phyloP scores from a whole-genome alignment of 306 rosid species.

The Fragaria iinumae region DNA sequence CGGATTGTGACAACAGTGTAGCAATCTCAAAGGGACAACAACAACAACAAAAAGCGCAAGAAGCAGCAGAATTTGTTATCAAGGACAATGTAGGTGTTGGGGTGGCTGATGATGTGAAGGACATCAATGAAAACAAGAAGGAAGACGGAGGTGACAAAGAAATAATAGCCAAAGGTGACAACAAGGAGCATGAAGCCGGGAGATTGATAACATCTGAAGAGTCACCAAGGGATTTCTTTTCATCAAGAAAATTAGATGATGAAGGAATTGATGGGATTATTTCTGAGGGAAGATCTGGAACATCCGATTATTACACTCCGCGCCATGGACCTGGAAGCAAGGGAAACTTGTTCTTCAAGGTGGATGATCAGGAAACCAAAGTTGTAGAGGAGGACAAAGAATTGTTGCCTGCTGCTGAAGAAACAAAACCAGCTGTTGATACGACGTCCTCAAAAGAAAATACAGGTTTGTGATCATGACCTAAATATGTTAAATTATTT shows the following conservation, averaged over 20 bases:
- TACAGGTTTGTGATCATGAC: background rate
- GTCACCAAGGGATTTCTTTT: conserved; percentile 24
- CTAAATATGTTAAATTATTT: background rate
- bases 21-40: background rate
- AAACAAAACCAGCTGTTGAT: background rate
- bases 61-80: background rate
- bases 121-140: conserved; percentile 11
- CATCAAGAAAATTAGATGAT: conserved; percentile 31
- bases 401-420: background rate
- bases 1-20: conserved; percentile 10
- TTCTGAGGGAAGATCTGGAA: conserved; percentile 30
- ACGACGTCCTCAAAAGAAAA: conserved; percentile 3
- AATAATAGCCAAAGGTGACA: conserved; percentile 4
- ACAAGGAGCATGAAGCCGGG: conserved; percentile 14
- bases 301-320: conserved; percentile 35
- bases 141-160: conserved; percentile 18
- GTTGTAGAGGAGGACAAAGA: background rate
- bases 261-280: conserved; percentile 29
- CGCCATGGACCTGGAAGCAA: conserved; percentile 27
- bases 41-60: background rate
- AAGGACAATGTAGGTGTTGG: background rate
- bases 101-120: conserved; percentile 20
- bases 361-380: background rate
- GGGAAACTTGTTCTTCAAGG: conserved; percentile 8
- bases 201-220: conserved; percentile 22